Evolutionary conservation across 495 filamentous ascomycete species (phyloP), one percentile per base, ranked within the genome.

Genomic region (Monascus purpureus): DNA sequence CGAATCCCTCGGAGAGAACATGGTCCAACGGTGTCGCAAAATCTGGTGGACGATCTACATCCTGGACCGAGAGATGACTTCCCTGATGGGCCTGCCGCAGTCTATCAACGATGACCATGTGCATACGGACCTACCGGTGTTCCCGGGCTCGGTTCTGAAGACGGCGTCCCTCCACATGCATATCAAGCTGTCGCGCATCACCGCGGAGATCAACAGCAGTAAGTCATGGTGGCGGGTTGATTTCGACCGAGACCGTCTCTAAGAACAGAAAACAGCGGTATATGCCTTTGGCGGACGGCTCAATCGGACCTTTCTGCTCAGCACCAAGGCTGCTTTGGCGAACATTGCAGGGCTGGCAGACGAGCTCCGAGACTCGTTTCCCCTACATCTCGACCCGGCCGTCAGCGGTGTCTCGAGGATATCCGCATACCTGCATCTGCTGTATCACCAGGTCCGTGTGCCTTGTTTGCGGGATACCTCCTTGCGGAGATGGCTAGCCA

Each of bases 1-100:
- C 9, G 45, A 53, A 11, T 45, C 50, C 27, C 37, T 61, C 0
- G 53, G 50, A 6, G 46, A 58, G 20, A 25, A 36, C 4, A 19
- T 43, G 15, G 52, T 61, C 1, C 49, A 65, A 28, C 46, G 60
- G 29, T 57, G 47, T 25, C 48, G 60, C 35, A 49, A 53, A 30
- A 54, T 59, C 16, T 65, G 60, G 60, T 65, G 60, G 60, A 65
- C 60, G 0, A 44, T 63, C 1, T 65, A 65, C 35, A 46, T 63
- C 14, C 41, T 65, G 8, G 60, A 65, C 35, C 49, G 58, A 9
- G 53, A 60, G 33, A 59, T 61, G 57, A 55, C 58, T 8, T 63
- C 58, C 1, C 38, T 63, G 23, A 59, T 65, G 55, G 60, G 59
- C 2, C 28, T 63, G 8, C 58, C 60, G 11, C 51, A 60, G 29